Evolutionary conservation across 1,284 basidiomycete species (phyloP), one percentile per base, ranked within the genome.

Genomic region (Neolentinus lepideus): DNA sequence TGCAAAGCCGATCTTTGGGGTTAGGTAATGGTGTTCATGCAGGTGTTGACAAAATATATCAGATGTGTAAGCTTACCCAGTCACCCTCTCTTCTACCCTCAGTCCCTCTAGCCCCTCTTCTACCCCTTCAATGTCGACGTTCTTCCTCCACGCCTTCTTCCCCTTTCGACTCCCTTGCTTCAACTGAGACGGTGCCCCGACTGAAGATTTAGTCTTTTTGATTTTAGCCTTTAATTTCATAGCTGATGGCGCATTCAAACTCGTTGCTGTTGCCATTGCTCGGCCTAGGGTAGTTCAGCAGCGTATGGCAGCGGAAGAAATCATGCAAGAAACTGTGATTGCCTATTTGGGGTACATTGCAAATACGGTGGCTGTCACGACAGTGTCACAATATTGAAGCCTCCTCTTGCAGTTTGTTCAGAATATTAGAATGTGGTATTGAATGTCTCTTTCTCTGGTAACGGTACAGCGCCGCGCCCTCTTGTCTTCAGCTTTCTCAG

Each of bases 131-230:
- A 94, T 78, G 67, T 94, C 84, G 54, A 94, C 84, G 69, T 96
- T 91, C 74, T 97, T 97, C 64, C 94, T 75, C 94, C 94, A 97
- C 54, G 93, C 85, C 58, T 83, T 84, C 72, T 96, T 97, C 52
- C 92, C 90, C 69, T 94, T 97, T 56, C 94, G 76, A 61, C 87
- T 92, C 0, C 83, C 71, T 67, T 95, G 92, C 11, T 73, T 76
- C 51, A 77, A 78, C 62, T 88, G 85, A 1, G 88, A 76, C 0
- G 90, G 90, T 2, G 88, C 88, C 8, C 83, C 83, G n/a, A 76
- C 56, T 14, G 56, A 25, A 22, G 47, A 43, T 21, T 43, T 43
- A 6, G 38, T 43, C 19, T 43, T 43, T 16, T 43, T 43, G 8
- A 16, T 16, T 16, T 35, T 35, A 9, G 16, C 33, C 33, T 6